Evolutionary conservation across 495 filamentous ascomycete genomes (phyloP), one percentile per base, ranked within the genome.

Genomic region (Penicillium atrosanguineum): DNA sequence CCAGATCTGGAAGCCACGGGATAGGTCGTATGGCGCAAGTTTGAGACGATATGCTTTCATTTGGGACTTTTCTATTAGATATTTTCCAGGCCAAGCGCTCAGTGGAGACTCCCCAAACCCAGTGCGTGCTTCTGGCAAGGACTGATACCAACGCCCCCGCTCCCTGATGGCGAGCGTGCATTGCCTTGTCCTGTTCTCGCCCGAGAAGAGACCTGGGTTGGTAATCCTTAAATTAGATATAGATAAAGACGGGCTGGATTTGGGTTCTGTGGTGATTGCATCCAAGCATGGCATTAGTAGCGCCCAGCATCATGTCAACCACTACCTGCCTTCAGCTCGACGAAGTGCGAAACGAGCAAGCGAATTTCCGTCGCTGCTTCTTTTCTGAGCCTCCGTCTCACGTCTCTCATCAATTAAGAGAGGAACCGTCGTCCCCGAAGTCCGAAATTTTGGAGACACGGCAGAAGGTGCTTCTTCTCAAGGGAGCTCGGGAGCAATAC

Each of bases 401-500:
- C 28, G 15, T 41, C 12, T 37, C 50, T 0, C 44, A 46, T 34
- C 37, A 26, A 19, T 20, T 45, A 15, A 60, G 37, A 26, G 25
- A 52, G 6, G 54, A 57, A 25, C 47, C 40, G 12, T 37, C 48
- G 12, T n/a, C 39, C 1, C 20, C 21, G 11, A 39, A 31, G 7
- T 39, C 53, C 4, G 48, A 46, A 26, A 45, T 47, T 21, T 36
- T 40, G 29, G 44, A 48, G 6, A 37, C 57, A 40, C 68, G 51
- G 7, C 73, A 76, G 39, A 61, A 57, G 9, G 73, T 67, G 0
- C 52, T 76, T 14, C 53, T 76, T 16, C 53, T 76, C 1, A 65
- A 72, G 31, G 69, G 59, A 20, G 57, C 62, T 31, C 65, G 62
- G 6, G 66, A 76, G 53, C 69, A 68, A 51, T 76, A 76, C 47